phyloP scores from a whole-genome alignment of 2,329 filamentous ascomycete species.

The Ascocoryne sarcoides region DNA sequence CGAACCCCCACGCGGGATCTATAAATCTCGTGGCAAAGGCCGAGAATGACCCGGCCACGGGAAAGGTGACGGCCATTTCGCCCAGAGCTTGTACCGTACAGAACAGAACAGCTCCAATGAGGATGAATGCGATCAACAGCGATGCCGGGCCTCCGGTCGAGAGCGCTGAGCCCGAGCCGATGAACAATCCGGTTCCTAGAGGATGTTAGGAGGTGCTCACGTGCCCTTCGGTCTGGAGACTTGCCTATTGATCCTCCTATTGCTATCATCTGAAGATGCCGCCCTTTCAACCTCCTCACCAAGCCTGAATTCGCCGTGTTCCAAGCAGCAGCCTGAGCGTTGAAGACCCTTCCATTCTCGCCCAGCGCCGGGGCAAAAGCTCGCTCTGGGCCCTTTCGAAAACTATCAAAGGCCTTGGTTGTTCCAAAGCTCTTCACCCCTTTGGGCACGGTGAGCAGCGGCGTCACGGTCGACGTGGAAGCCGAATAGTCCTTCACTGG shows the following conservation, averaged over 20 bases:
- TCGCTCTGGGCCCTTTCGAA: conserved; percentile 17
- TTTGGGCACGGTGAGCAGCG: conserved; percentile 18
- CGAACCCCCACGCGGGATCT: conserved; percentile 93
- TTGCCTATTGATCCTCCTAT: conserved; percentile 83
- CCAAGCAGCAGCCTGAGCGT: conserved; percentile 53
- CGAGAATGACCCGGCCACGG: conserved; percentile 91
- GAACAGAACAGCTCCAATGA: conserved; percentile 81
- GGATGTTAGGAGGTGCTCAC: conserved; percentile 8
- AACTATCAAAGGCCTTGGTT: conserved; percentile 21
- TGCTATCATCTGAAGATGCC: conserved; percentile 95
- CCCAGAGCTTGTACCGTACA: conserved; percentile 87
- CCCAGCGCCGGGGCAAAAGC: conserved; percentile 14
- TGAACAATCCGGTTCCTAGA: conserved; percentile 73
- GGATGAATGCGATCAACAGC: conserved; percentile 65
- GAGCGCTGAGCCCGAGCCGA: conserved; percentile 68
- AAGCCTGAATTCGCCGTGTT: conserved; percentile 67
- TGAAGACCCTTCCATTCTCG: conserved; percentile 37
- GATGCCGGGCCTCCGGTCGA: conserved; percentile 68
- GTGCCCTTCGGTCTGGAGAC: conserved; percentile 10
- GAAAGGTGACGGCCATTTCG: conserved; percentile 84
- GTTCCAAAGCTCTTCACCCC: conserved; percentile 10
- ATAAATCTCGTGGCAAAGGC: conserved; percentile 87
- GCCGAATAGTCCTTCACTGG: conserved; percentile 14
- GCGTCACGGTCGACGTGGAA: conserved; percentile 20
- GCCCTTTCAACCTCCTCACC: conserved; percentile 66